Conservation (phyloP, 352 stramenopile genomes). For the Pythium chondricola region DNA sequence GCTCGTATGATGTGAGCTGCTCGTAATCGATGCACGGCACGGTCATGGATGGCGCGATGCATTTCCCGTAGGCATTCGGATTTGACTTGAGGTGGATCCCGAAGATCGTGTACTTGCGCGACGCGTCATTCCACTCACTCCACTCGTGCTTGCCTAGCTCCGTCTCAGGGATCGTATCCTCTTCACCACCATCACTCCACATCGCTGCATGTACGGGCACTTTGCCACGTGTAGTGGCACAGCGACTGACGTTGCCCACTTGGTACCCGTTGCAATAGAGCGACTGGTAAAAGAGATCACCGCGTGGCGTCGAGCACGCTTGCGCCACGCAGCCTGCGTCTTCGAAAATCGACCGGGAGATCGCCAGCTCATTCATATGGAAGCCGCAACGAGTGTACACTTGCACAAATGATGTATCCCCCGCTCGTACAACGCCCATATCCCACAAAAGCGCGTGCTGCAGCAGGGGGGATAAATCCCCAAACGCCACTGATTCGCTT, state of each 20-base stretch:
- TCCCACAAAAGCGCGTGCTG: constrained; percentile 48
- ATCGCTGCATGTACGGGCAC: constrained; percentile 32
- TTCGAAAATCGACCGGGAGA: constrained; percentile 21
- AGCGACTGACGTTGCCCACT: constrained; percentile 18
- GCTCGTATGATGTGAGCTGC: constrained; percentile 1
- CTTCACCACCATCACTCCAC: constrained; percentile 37
- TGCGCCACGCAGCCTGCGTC: constrained; percentile 25
- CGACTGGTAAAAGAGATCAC: constrained; percentile 25
- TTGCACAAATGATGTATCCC: constrained; percentile 24
- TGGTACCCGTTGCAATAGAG: constrained; percentile 16
- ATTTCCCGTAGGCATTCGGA: constrained; percentile 37
- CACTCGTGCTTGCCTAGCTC: constrained; percentile 29
- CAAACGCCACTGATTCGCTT: constrained; percentile 14
- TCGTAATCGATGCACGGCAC: constrained; percentile 31
- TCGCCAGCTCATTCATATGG: constrained; percentile 35
- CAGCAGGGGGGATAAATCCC: constrained; percentile 25
- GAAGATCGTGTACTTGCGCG: constrained; percentile 20
- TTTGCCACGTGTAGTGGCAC: constrained; percentile 6
- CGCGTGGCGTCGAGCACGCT: constrained; percentile 26
- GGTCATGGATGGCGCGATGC: constrained; percentile 33
- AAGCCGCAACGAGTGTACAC: constrained; percentile 34
- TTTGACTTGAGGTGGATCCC: constrained; percentile 33
- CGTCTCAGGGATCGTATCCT: constrained; percentile 27
- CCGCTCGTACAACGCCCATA: constrained; percentile 27
- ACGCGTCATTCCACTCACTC: constrained; percentile 7